phyloP scores from a whole-genome alignment of 2,329 filamentous ascomycete species.

The Talaromyces sp. region DNA sequence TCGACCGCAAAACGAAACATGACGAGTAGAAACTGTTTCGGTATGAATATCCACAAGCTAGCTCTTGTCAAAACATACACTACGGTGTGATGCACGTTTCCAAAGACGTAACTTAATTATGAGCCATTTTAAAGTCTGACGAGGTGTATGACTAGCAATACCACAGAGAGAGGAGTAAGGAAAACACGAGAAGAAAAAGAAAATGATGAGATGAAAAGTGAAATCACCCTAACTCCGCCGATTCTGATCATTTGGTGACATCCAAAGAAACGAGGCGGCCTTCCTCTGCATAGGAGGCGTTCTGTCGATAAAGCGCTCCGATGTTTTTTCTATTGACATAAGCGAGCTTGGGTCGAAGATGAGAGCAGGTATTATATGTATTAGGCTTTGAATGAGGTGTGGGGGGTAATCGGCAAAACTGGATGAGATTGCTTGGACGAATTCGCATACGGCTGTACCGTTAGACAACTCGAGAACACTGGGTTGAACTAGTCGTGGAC shows the following conservation, averaged over 20 bases:
- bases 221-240: slow-evolving; percentile 16
- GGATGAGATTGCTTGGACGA: background rate
- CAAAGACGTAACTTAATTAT: slow-evolving; percentile 13
- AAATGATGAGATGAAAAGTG: slow-evolving; percentile 7
- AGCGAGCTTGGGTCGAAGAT: slow-evolving; percentile 9
- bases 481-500: background rate
- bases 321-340: slow-evolving; percentile 10
- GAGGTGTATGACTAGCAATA: slow-evolving; percentile 6
- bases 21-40: background rate
- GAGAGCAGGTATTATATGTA: slow-evolving; percentile 19
- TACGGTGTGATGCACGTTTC: background rate
- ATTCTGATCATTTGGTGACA: slow-evolving; percentile 11
- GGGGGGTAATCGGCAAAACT: slow-evolving; percentile 10
- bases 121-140: slow-evolving; percentile 14
- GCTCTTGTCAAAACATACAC: background rate
- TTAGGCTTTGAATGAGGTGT: slow-evolving; percentile 15
- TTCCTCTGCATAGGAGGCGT: slow-evolving; percentile 5
- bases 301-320: slow-evolving; percentile 15
- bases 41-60: background rate
- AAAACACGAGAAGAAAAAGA: background rate
- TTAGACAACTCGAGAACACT: background rate
- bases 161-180: slow-evolving; percentile 1
- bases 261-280: slow-evolving; percentile 11
- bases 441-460: background rate
- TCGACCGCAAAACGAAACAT: background rate